Evolutionary conservation across 2,329 filamentous ascomycete species (phyloP), one percentile per base, ranked within the genome.

Genomic region (Sporothrix protearum): DNA sequence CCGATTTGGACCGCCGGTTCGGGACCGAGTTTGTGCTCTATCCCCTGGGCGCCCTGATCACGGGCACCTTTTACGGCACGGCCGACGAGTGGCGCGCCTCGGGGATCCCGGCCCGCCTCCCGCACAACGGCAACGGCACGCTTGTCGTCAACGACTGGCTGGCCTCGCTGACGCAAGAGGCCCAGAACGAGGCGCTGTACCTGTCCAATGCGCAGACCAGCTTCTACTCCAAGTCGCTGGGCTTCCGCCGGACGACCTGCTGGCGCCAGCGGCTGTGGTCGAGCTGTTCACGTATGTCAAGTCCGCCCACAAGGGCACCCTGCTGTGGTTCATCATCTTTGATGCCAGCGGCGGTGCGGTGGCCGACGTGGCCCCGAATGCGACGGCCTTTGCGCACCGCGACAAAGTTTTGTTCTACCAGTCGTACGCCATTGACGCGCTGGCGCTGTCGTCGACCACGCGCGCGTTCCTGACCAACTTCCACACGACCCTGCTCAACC

Each of bases 361-460:
- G 68, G 84, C 83, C 74, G 87, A 91, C 71, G 80, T 86, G 0
- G 79, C 87, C 0, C 77, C 78, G 73, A 82, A 89, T 74, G 85
- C 84, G 10, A 90, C 88, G 0, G 85, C 88, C 8, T 91, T 89
- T 76, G 84, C 85, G 0, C 89, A 91, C 76, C 85, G 89, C 63
- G 86, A 91, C 80, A 87, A 87, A 74, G 75, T 90, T 53, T 85
- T 90, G 79, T 89, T 88, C 80, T 85, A 88, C 76, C 87, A 91
- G 76, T 86, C 85, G 0, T 91, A 90, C 76, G 86, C 83, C 9
- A 76, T 90, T 59, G 86, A 85, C 22, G 75, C 87, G 0, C 79
- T 82, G 0, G 79, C 79, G 0, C 76, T 89, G 16, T 81, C 80
- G 1, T 73, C 80, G n/a, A 80, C 79, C 14, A 87, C 85, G 1